phyloP scores from a whole-genome alignment of 208 protist genomes.

The Histomonas meleagridis region DNA sequence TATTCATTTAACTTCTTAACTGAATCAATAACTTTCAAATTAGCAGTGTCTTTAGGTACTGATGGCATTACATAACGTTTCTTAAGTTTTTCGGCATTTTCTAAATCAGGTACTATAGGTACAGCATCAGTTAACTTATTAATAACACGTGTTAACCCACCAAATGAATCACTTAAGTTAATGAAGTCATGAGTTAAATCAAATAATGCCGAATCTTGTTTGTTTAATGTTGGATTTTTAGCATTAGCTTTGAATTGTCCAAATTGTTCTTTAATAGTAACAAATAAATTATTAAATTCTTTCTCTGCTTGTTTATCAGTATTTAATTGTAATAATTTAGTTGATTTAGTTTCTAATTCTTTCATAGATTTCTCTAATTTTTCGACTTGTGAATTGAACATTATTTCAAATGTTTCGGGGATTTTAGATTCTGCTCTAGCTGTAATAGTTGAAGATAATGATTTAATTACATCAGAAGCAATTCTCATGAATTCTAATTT shows the following conservation, averaged over 20 bases:
- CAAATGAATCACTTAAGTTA: not conserved
- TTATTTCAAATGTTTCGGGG: not conserved
- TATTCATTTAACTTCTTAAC: not conserved
- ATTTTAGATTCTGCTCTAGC: not conserved
- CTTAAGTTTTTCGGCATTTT: not conserved
- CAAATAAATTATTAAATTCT: not conserved
- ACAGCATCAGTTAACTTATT: not conserved
- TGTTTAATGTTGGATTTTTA: not conserved
- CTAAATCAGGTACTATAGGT: not conserved
- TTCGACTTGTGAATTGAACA: not conserved
- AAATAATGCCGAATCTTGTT: not conserved
- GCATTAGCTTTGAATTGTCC: not conserved
- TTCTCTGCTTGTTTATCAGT: not conserved
- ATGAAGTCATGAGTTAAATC: not conserved
- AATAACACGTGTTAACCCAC: too few relatives aligned
- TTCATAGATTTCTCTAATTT: not conserved
- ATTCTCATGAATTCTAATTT: not conserved
- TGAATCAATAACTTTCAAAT: not conserved
- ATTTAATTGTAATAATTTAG: not conserved
- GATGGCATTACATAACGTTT: not conserved
- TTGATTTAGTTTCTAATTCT: not conserved
- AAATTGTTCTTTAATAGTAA: not conserved
- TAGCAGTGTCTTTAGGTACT: not conserved
- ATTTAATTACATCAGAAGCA: not conserved
- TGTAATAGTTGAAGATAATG: not conserved